Percentiles rank a stretch among this genome's conserved stretches.
These are phyloP conservation scores for Psilocybe cubensis DNA, from an alignment of 768 basidiomycete genomes.

Conservation along the genomic window DNA sequence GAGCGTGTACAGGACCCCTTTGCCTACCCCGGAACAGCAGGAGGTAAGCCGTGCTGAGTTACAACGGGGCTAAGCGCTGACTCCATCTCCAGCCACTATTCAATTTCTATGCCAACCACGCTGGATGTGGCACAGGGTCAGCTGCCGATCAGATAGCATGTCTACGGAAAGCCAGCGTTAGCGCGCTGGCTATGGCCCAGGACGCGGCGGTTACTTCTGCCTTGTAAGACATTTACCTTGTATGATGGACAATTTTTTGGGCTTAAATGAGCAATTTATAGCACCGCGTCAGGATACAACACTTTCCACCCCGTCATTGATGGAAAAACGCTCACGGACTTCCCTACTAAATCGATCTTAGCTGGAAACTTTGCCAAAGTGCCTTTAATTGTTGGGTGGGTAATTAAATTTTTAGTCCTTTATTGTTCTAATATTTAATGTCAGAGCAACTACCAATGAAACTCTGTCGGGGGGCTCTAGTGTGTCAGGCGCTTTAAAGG, in stretches of 20 bases:
- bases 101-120: conserved; percentile 48
- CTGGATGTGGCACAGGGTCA: conserved; percentile 49
- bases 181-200: conserved; percentile 56
- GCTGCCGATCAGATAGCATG: conserved; percentile 44
- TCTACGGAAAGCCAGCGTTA: conserved; percentile 52
- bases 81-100: conserved; percentile 47
- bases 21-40: conserved; percentile 56
- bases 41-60: conserved; percentile 39
- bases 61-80: not conserved
- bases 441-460: conserved; percentile 62
- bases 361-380: conserved; percentile 50
- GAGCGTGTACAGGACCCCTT: conserved; percentile 56
- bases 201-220: conserved; percentile 43
- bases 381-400: conserved; percentile 62
- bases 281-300: conserved; percentile 45
- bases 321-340: conserved; percentile 51
- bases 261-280: conserved; percentile 15
- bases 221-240: conserved; percentile 38
- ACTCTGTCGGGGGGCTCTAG: conserved; percentile 48
- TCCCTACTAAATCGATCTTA: conserved; percentile 50
- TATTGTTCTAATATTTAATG: not conserved
- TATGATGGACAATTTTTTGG: not conserved
- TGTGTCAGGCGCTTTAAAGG: conserved; percentile 38
- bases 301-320: conserved; percentile 60
- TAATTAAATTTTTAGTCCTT: not conserved